Percentiles rank a stretch among this genome's conserved stretches.
These are phyloP conservation scores for Kluyveromyces nonfermentans DNA, from an alignment of 805 yeast species.

Conservation along the genomic window DNA sequence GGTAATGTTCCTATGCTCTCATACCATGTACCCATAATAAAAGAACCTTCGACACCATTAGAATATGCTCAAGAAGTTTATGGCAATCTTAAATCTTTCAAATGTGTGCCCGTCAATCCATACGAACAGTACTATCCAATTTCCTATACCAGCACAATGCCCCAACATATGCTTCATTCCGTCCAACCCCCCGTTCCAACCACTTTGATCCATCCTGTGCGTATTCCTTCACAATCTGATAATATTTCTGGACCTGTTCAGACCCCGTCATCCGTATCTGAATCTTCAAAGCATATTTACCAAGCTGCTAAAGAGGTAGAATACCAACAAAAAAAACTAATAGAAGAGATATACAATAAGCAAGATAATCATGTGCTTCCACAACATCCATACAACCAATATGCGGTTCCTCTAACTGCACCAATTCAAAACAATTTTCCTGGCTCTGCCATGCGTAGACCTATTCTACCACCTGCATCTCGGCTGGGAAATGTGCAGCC, in stretches of 20 bases:
- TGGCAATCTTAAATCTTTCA: slow-evolving; percentile 21
- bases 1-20: neutral
- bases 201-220: slow-evolving; percentile 35
- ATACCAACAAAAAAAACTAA: slow-evolving; percentile 20
- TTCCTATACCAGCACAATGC: neutral
- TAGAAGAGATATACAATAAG: slow-evolving; percentile 29
- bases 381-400: slow-evolving; percentile 93
- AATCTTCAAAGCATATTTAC: slow-evolving; percentile 25
- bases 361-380: slow-evolving; percentile 85
- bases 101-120: slow-evolving; percentile 22
- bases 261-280: slow-evolving; percentile 80
- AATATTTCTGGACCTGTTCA: slow-evolving; percentile 38
- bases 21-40: neutral
- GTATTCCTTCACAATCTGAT: neutral
- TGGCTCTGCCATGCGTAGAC: neutral
- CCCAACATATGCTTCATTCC: slow-evolving; percentile 2
- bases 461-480: slow-evolving; percentile 1
- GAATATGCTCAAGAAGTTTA: slow-evolving; percentile 26
- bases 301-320: slow-evolving; percentile 17
- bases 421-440: neutral
- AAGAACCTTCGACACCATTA: slow-evolving; percentile 19
- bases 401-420: slow-evolving; percentile 44
- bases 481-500: neutral
- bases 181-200: slow-evolving; percentile 62
- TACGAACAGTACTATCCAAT: slow-evolving; percentile 3